Evolutionary conservation across 257 asterid genomes (phyloP).

Genomic region (Nicotiana undulata): DNA sequence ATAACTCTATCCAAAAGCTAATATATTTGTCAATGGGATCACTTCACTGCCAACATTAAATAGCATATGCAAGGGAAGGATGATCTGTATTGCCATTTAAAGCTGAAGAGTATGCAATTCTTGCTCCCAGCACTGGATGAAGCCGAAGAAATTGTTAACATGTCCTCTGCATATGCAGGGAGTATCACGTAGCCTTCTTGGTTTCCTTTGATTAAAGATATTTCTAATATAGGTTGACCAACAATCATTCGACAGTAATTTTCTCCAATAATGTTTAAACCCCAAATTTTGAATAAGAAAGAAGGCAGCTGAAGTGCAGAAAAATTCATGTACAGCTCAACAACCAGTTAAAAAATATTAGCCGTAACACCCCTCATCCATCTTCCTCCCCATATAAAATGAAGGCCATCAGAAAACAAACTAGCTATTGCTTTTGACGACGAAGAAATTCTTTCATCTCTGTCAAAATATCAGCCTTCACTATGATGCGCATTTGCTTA

Average conservation of each 20-base stretch:
- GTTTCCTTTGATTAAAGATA: too few species aligned
- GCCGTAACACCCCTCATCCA: not conserved
- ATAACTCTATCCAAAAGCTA: not conserved
- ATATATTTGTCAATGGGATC: not conserved
- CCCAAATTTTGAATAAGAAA: not conserved
- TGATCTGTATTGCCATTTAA: not conserved
- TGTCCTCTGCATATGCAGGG: too few species aligned
- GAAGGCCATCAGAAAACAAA: not conserved
- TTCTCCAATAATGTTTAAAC: too few species aligned
- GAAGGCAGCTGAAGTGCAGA: not conserved
- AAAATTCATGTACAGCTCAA: not conserved
- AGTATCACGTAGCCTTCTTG: too few species aligned
- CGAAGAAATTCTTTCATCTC: conserved; percentile 86
- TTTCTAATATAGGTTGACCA: too few species aligned
- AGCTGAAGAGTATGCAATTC: too few species aligned
- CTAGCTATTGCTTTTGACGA: conserved; percentile 45
- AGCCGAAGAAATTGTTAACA: too few species aligned
- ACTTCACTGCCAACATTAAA: not conserved
- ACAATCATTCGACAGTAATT: too few species aligned
- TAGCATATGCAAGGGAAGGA: not conserved
- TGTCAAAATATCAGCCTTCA: conserved; percentile 61
- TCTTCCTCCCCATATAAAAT: not conserved
- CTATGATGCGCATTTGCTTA: conserved; percentile 69
- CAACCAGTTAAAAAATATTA: not conserved
- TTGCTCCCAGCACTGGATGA: too few species aligned